These are phyloP conservation scores for Mercurialis annua DNA, from an alignment of 345 rosid species.

Conservation along the genomic window DNA sequence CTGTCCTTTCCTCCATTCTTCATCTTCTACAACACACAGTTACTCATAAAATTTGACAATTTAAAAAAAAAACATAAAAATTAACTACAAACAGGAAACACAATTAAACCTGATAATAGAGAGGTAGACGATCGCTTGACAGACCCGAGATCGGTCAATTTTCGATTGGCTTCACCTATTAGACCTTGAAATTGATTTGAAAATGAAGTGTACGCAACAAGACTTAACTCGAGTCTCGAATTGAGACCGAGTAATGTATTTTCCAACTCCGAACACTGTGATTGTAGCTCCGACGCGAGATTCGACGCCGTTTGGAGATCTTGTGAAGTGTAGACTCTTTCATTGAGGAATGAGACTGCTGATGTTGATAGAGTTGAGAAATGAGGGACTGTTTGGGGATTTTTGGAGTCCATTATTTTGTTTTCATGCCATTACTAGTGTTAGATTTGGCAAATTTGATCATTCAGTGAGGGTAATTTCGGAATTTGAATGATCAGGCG, in stretches of 20 bases:
- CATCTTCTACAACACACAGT: constrained; percentile 44
- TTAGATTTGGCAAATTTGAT: constrained; percentile 22
- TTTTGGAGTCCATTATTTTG: constrained; percentile 43
- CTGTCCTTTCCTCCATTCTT: constrained; percentile 25
- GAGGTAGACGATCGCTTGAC: constrained; percentile 33
- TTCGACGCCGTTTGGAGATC: constrained; percentile 46
- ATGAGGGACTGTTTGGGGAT: constrained; percentile 47
- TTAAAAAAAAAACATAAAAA: not conserved
- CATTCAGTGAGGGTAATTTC: constrained; percentile 9
- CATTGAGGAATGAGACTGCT: constrained; percentile 50
- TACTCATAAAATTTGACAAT: not conserved
- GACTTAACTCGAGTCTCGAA: constrained; percentile 48
- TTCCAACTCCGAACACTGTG: constrained; percentile 60
- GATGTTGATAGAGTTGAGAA: constrained; percentile 46
- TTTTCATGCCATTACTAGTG: constrained; percentile 19
- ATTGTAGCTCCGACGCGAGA: constrained; percentile 51
- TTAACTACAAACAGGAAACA: not conserved
- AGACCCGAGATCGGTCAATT: constrained; percentile 55
- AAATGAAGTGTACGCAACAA: constrained; percentile 58
- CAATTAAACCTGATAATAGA: constrained; percentile 39
- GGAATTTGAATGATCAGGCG: not conserved
- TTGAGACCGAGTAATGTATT: constrained; percentile 45
- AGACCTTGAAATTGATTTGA: constrained; percentile 50
- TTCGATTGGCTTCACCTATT: constrained; percentile 33
- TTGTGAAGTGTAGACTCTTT: constrained; percentile 35